phyloP scores from a whole-genome alignment of 257 asterid genomes.

The Verbascum thapsus region DNA sequence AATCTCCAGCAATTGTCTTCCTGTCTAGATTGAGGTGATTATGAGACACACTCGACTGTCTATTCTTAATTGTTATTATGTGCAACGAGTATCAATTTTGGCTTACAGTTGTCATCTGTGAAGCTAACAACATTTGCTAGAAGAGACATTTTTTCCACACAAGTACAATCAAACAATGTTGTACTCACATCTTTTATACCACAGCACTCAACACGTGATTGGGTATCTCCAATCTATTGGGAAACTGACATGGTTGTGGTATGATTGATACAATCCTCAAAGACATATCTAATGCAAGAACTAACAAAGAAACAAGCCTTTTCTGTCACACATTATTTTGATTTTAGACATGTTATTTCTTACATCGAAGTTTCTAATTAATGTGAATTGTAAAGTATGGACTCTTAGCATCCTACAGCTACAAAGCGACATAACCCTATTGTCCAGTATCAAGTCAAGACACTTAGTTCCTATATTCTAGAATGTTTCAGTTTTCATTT shows the following conservation, averaged over 20 bases:
- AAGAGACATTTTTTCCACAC: neutral
- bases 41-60: neutral
- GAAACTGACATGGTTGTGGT: neutral
- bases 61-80: constrained; percentile 7
- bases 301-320: constrained; percentile 2
- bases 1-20: neutral
- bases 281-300: neutral
- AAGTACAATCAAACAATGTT: neutral
- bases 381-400: neutral
- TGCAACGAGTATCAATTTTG: neutral
- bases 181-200: constrained; percentile 4
- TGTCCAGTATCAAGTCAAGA: neutral
- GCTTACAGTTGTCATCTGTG: neutral
- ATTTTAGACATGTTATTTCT: neutral
- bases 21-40: neutral
- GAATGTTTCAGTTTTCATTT: neutral
- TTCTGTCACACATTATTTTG: neutral
- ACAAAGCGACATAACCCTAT: constrained; percentile 4
- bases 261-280: neutral
- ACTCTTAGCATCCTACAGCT: neutral
- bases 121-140: neutral
- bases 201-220: neutral
- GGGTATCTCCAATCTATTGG: neutral
- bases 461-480: neutral
- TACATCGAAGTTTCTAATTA: neutral